Evolutionary conservation across 306 rosid genomes (phyloP), one percentile per base, ranked within the genome.

Genomic region (Alnus glutinosa): DNA sequence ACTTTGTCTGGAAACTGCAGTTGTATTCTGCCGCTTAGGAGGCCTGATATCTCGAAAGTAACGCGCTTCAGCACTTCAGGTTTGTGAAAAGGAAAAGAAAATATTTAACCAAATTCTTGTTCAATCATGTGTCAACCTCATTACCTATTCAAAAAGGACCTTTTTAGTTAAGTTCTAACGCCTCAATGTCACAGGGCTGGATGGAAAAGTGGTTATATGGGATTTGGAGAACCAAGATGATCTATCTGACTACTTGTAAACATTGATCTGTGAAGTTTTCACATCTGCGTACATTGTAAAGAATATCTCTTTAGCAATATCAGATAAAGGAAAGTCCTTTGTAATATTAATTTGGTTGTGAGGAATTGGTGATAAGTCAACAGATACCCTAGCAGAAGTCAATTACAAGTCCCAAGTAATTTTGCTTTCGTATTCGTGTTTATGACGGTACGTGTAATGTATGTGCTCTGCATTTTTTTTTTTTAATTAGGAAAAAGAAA

Each of bases 51-150:
- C 61, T 57, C 85, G 68, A 74, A 79, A 51, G 67, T 55, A 82
- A 89, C 58, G 81, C 90, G 98, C 74, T 95, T 95, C 90, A 95
- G 98, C 92, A 95, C 98, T 50, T 91, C 99, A 83, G 99, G 99
- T 95, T 77, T 70, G 97, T 78, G 51, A 47, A 47, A 70, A 70
- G 55, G 76, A 79, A 70, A 58, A 72, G 13, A 28, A 10, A 14
- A 9, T 8, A 13, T 16, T 32, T 34, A 19, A 55, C 50, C 32
- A 9, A 67, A 64, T 48, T 11, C 9, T 73, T 23, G n/a, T 63
- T 52, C 19, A 76, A 12, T 55, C 46, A 15, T 46, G 15, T 71
- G 63, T 49, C 44, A 42, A 39, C 68, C 72, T 52, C 68, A 58
- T 72, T 71, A 58, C 55, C 47, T 23, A 47, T 34, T 72, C 3